Conservation (phyloP, 805 yeast species). For the Tanozyma kutaoensis region DNA sequence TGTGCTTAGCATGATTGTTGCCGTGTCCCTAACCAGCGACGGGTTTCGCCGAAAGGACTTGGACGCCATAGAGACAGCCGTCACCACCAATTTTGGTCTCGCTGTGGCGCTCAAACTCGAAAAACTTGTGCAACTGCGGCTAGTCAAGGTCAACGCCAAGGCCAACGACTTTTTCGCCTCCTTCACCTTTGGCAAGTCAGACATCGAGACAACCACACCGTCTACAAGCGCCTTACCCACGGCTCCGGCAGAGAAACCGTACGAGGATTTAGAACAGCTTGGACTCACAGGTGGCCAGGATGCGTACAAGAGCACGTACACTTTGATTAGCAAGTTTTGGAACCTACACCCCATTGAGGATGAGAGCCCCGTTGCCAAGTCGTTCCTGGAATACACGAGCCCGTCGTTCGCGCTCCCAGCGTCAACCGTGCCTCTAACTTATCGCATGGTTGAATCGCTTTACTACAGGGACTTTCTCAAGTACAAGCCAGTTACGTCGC, state of each 20-base stretch:
- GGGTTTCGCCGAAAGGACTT: conserved; percentile 61
- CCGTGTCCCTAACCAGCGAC: conserved; percentile 49
- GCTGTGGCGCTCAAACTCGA: conserved; percentile 33
- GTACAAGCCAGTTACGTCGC: conserved; percentile 24
- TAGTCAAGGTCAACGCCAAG: conserved; percentile 22
- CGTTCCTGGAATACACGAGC: conserved; percentile 23
- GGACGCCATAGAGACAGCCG: conserved; percentile 36
- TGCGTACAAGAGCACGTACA: conserved; percentile 17
- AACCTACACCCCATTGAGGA: conserved; percentile 29
- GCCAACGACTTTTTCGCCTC: conserved; percentile 1
- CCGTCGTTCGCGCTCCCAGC: conserved; percentile 67
- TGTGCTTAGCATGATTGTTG: conserved; percentile 38
- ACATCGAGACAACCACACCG: background rate
- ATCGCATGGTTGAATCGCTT: conserved; percentile 59
- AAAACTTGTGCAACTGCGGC: conserved; percentile 32
- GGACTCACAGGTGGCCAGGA: conserved; percentile 19
- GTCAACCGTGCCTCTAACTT: conserved; percentile 56
- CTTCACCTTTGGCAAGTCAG: background rate
- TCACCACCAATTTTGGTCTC: conserved; percentile 56
- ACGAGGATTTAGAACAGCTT: conserved; percentile 6
- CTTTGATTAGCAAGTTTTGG: conserved; percentile 29
- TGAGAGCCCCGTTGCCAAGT: conserved; percentile 9
- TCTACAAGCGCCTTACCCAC: too few species aligned
- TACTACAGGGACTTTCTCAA: conserved; percentile 39
- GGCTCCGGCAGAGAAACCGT: too few species aligned